Evolutionary conservation across 768 basidiomycete species (phyloP), one percentile per base, ranked within the genome.

Genomic region (Daedaleopsis nitida): DNA sequence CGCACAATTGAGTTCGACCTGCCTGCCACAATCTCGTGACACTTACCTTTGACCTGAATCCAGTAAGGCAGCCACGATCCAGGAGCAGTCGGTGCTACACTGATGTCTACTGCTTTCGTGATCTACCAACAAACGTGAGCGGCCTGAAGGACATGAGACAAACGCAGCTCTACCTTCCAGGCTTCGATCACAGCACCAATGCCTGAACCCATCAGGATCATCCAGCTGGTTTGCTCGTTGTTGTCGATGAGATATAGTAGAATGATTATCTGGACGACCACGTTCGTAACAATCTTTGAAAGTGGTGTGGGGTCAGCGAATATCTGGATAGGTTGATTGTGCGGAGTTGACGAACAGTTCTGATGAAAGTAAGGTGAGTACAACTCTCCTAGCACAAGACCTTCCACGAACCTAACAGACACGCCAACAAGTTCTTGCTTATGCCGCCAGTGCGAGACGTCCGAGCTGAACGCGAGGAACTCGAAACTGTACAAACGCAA

Each of bases 361-460:
- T 86, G 63, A 37, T 66, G 59, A 65, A 64, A 51, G 39, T 62
- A n/a, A 55, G 56, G 34, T 52, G 50, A 39, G 16, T 12, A 11
- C 6, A 37, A 54, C 11, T 38, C 55, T 52, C 48, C 59, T 24
- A 34, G 38, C 51, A 37, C 34, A 47, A n/a, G 52, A 68, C 39
- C 53, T 34, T 23, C 52, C 38, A 67, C 83, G 70, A 65, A 91
- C 91, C 95, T 86, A 65, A 99, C 83, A 55, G 94, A 96, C 14
- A 99, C 96, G 13, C 97, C 97, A 61, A 91, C 90, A 75, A 98
- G 86, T 73, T 98, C 95, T 68, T 95, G 89, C 78, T 87, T 96
- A 70, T 94, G 87, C 43, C 94, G 82, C 96, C 96, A 98, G 72
- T 98, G 96, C 32, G 89, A 86, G 45, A 98, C 92, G 69, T 98